Conservation (phyloP, 805 yeast genomes). For the Candida bentonensis region DNA sequence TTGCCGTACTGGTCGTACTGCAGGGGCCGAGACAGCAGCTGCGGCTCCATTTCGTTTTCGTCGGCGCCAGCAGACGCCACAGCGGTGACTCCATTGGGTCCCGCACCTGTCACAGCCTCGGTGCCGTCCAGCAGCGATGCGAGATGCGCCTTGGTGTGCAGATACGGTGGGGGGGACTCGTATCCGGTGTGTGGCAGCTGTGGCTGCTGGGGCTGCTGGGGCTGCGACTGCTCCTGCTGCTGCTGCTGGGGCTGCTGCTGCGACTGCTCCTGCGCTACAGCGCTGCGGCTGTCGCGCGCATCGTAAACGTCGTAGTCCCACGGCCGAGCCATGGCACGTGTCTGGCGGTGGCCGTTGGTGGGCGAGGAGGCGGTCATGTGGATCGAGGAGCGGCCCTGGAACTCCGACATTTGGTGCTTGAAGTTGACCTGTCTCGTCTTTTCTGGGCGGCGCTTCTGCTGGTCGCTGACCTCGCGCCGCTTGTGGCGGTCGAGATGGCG, state of each 20-base stretch:
- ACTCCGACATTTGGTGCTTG: not conserved
- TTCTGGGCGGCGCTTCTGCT: not conserved
- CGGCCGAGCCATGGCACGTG: not conserved
- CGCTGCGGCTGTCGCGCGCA: no score
- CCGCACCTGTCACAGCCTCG: not conserved
- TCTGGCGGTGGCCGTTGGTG: not conserved
- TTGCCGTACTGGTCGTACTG: not conserved
- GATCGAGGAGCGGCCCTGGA: not conserved
- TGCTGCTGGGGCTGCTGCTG: slow-evolving; percentile 1
- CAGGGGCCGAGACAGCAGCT: not conserved
- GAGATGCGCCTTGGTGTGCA: not conserved
- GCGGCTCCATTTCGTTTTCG: not conserved
- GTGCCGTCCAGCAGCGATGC: not conserved
- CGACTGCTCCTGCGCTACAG: slow-evolving; percentile 22
- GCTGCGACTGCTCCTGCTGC: not conserved
- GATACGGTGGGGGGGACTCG: not conserved
- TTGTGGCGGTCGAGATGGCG: slow-evolving; percentile 23
- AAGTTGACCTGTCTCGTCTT: not conserved
- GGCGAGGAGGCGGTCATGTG: not conserved
- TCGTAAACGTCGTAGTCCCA: not conserved
- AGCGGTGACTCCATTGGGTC: not conserved
- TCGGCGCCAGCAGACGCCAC: not conserved
- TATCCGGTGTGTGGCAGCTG: not conserved
- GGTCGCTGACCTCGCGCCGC: slow-evolving; percentile 5
- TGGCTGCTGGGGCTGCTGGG: not conserved